A percentile compares a stretch with the other conserved stretches of the same genome.
phyloP scores from a whole-genome alignment of 2,329 filamentous ascomycete genomes.

The Cercospora sp. region DNA sequence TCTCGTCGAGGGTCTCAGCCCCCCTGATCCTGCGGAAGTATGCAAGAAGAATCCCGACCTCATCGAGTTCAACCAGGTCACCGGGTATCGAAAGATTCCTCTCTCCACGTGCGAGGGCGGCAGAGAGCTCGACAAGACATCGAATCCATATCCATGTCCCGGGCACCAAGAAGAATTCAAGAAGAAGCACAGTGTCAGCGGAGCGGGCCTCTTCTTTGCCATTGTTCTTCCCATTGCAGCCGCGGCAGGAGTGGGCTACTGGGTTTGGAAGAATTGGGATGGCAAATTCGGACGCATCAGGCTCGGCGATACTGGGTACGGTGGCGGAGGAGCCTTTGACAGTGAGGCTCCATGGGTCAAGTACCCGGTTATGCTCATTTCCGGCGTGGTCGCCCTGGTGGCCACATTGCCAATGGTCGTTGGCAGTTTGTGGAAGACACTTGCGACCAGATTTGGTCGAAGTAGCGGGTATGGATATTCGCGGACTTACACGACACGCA shows the following conservation, averaged over 20 bases:
- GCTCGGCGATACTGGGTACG: conserved; percentile 65
- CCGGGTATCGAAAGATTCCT: conserved; percentile 85
- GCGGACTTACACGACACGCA: conserved; percentile 79
- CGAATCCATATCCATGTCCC: conserved; percentile 64
- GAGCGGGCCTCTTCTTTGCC: conserved; percentile 79
- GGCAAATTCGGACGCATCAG: conserved; percentile 87
- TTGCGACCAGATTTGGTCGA: conserved; percentile 52
- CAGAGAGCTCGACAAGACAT: conserved; percentile 68
- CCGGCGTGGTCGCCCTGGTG: conserved; percentile 56
- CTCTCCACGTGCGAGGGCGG: conserved; percentile 84
- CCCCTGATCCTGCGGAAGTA: conserved; percentile 59
- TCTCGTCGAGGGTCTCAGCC: conserved; percentile 71
- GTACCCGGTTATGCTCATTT: conserved; percentile 62
- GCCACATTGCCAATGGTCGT: conserved; percentile 65
- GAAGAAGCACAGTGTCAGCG: conserved; percentile 68
- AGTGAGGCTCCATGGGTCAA: conserved; percentile 74
- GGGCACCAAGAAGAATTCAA: conserved; percentile 81
- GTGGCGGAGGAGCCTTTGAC: conserved; percentile 54
- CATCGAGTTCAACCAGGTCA: conserved; percentile 79
- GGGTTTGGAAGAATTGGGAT: conserved; percentile 79
- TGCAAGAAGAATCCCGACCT: conserved; percentile 65
- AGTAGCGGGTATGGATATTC: conserved; percentile 53
- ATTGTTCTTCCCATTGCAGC: conserved; percentile 72
- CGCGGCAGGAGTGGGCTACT: conserved; percentile 76
- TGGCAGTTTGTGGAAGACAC: conserved; percentile 70